Conservation (phyloP, 257 asterid species). For the Nemophila menziesii region DNA sequence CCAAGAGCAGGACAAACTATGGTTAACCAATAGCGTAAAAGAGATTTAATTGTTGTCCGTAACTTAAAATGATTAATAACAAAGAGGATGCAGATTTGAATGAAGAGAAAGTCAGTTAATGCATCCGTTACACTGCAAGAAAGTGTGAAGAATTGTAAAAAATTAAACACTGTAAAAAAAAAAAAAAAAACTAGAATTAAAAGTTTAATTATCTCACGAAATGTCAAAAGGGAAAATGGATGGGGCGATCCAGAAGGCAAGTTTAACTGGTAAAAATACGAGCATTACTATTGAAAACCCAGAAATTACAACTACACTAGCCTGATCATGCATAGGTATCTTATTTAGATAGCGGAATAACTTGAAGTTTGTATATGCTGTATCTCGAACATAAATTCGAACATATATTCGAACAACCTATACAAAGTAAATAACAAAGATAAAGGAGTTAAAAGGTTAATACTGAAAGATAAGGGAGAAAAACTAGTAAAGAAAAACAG, state of each 20-base stretch:
- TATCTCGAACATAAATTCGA: slow-evolving; percentile 92
- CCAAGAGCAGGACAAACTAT: slow-evolving; percentile 94
- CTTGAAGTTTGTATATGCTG: slow-evolving; percentile 96
- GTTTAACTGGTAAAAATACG: slow-evolving; percentile 96
- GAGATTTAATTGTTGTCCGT: slow-evolving; percentile 80
- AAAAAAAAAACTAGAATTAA: slow-evolving; percentile 3
- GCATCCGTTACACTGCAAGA: slow-evolving; percentile 57
- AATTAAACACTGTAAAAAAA: background rate
- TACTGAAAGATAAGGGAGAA: too few species aligned
- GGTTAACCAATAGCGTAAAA: slow-evolving; percentile 90
- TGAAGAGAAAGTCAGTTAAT: slow-evolving; percentile 91
- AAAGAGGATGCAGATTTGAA: slow-evolving; percentile 97
- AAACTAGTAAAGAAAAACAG: background rate
- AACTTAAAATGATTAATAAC: slow-evolving; percentile 92
- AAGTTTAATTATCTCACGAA: slow-evolving; percentile 49
- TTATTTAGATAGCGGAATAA: slow-evolving; percentile 95
- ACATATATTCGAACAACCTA: slow-evolving; percentile 94
- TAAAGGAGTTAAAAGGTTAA: slow-evolving; percentile 5
- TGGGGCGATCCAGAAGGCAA: slow-evolving; percentile 82
- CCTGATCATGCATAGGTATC: slow-evolving; percentile 98
- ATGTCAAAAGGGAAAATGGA: slow-evolving; percentile 92
- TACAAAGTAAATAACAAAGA: slow-evolving; percentile 12
- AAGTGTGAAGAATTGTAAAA: background rate
- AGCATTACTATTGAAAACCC: slow-evolving; percentile 97
- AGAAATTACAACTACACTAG: slow-evolving; percentile 84